Base-by-base conservation (phyloP, 495 filamentous ascomycete species). In the Neurospora sp. region DNA sequence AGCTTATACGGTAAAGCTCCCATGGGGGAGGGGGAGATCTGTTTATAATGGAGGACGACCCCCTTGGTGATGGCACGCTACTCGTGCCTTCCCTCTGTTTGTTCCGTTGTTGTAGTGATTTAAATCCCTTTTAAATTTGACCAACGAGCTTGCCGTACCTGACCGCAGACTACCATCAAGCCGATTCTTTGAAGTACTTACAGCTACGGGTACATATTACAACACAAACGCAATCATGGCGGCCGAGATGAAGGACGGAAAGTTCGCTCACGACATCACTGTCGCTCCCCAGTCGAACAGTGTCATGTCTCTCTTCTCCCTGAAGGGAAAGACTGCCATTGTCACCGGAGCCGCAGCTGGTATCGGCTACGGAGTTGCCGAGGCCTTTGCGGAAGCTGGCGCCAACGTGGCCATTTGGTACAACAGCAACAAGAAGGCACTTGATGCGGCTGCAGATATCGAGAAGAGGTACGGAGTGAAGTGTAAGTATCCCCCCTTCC, bases 331-430 rank as follows among this genome's bases (percentile, higher is more conserved):
- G 78, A 96, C 93, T 11, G 93, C 93, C 42, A 92, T 96, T 73
- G 89, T 96, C 31, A 90, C 93, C 5, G 94, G 94, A 40, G 92
- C 92, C 31, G 92, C 87, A 38, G 90, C 91, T 27, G 93, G 94
- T 71, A 97, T 97, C 76, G 94, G 94, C 40, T 83, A 92, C 5
- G 87, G 88, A 10, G 88, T 96, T 22, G 92, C 91, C n/a, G 84
- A 94, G 44, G 92, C 86, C 22, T 79, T 83, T 59, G 93, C 93
- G 11, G 94, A 97, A 77, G 90, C 92, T 31, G 94, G 94, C 44
- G 93, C 94, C 42, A 93, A 97, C 74, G 91, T 97, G 53, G 93
- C 92, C 4, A 89, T 97, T 39, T 95, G 92, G 90, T 97, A 94
- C 77, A 93, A 93, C 78, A 88, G 85, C 79, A 94, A 96, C 82